Evolutionary conservation across 306 rosid genomes (phyloP), one percentile per base, ranked within the genome.

Genomic region (Fagus sylvatica): DNA sequence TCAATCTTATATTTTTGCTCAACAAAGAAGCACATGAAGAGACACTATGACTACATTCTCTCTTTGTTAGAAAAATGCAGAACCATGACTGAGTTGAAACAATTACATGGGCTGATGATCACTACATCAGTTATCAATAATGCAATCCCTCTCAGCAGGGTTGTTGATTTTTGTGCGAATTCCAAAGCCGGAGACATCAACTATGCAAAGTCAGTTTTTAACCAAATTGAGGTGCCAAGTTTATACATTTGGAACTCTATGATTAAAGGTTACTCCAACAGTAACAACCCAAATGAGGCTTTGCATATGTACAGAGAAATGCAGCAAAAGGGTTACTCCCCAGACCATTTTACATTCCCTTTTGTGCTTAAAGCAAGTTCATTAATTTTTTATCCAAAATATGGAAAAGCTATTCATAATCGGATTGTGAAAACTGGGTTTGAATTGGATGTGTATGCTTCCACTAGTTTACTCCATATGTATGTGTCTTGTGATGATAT

Each of bases 181-280:
- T 76, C 84, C 6, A 55, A 90, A 40, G 75, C 67, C 49, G 91
- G 93, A 61, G 90, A 88, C 80, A 77, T 91, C 75, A 49, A 78
- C 33, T 90, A 90, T 34, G 96, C 97, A 6, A 30, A 74, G 60
- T 76, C 67, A 39, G 77, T 91, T 4, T 90, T 93, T 79, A 71
- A 59, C 30, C 87, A 71, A 46, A 88, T 87, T 55, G 78, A 85
- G 76, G 48, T 66, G 16, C 97, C 90, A 5, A 88, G 84, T 56
- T 69, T 88, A 65, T 93, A 90, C 80, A 88, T 91, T 59, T 91
- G 89, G 93, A 93, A 91, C 79, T 88, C 98, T 16, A 77, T 87
- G 85, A 91, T 91, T 39, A 86, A 79, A 83, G 96, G 93, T 66
- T 86, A 82, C 84, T 87, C 88, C 69, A 90, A 84, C 19, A 10